Conservation (phyloP, 2,329 filamentous ascomycete species). For the Aspergillus hortae region DNA sequence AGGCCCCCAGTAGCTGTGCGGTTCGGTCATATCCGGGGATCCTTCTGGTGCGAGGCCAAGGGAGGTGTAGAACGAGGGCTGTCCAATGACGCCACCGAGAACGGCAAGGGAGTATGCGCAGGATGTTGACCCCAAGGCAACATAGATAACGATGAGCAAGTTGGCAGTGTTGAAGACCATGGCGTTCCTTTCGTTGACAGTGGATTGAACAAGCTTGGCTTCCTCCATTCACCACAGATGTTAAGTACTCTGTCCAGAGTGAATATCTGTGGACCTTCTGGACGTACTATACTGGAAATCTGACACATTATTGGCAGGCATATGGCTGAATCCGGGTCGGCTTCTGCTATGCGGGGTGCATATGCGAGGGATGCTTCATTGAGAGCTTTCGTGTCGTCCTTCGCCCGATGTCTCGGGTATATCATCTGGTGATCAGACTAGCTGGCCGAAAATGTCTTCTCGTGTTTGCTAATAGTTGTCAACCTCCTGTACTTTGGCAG, state of each 20-base stretch:
- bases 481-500: no score
- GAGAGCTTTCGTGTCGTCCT: neutral
- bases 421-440: no score
- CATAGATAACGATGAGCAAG: constrained; percentile 30
- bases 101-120: constrained; percentile 32
- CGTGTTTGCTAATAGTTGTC: no score
- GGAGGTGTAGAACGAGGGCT: constrained; percentile 44
- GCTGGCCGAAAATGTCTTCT: no score
- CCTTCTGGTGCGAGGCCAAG: constrained; percentile 38
- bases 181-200: neutral
- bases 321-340: neutral
- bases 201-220: no score
- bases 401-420: neutral
- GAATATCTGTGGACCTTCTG: no score
- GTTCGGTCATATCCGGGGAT: constrained; percentile 41
- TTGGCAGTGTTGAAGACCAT: constrained; percentile 26
- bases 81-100: constrained; percentile 46
- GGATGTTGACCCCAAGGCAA: constrained; percentile 32
- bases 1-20: constrained; percentile 41
- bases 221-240: no score
- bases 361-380: neutral
- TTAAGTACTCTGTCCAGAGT: no score
- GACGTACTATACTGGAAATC: no score
- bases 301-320: neutral
- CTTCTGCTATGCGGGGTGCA: neutral